phyloP scores from a whole-genome alignment of 192 early-diverging fungal genomes.

The Gaertneriomyces sp. region DNA sequence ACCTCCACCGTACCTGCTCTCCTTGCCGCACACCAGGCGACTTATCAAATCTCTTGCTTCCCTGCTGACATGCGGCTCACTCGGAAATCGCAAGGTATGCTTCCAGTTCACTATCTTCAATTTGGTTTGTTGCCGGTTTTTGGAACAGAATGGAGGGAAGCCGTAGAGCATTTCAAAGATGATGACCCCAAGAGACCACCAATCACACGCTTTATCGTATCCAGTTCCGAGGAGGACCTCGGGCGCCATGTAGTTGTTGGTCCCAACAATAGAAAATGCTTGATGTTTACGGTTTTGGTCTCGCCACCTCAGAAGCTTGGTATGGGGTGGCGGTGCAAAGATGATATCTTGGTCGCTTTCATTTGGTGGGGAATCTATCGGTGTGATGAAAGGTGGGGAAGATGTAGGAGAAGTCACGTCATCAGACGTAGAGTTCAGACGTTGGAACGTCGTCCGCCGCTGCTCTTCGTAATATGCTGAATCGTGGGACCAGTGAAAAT shows the following conservation, averaged over 20 bases:
- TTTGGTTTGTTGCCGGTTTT: conserved; percentile 55
- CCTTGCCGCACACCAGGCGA: conserved; percentile 55
- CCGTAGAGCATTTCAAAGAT: conserved; percentile 75
- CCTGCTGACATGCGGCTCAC: conserved; percentile 45
- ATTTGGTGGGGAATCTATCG: conserved; percentile 10
- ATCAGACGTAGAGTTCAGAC: background rate
- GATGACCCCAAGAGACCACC: conserved; percentile 76
- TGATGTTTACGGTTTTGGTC: conserved; percentile 37
- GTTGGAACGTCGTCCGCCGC: conserved; percentile 38
- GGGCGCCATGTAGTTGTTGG: conserved; percentile 56
- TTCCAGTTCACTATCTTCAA: conserved; percentile 68
- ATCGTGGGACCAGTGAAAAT: conserved; percentile 64
- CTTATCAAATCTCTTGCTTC: conserved; percentile 63
- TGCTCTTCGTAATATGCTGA: conserved; percentile 62
- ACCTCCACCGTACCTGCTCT: conserved; percentile 49
- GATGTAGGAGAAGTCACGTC: background rate
- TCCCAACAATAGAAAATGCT: conserved; percentile 49
- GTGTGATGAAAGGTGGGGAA: background rate
- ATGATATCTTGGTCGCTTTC: conserved; percentile 1
- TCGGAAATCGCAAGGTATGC: conserved; percentile 55
- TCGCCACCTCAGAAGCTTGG: conserved; percentile 32
- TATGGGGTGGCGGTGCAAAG: conserved; percentile 17
- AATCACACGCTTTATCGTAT: conserved; percentile 65
- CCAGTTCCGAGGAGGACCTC: conserved; percentile 48
- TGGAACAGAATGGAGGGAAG: conserved; percentile 64